These are phyloP conservation scores for Ceratocystis smalleyi DNA, from an alignment of 2,329 filamentous ascomycete species.

Conservation along the genomic window DNA sequence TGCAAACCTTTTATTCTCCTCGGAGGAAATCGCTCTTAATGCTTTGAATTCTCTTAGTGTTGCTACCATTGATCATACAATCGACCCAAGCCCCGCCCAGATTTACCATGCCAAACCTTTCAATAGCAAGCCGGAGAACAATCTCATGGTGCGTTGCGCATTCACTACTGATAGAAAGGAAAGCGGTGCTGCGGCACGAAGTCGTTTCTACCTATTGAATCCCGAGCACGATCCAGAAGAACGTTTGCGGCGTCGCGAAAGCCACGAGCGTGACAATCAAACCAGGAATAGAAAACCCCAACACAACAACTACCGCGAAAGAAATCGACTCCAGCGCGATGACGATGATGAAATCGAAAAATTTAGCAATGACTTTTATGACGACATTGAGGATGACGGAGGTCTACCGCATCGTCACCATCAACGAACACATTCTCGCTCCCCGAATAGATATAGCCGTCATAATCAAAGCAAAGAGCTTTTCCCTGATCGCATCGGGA, in stretches of 20 bases:
- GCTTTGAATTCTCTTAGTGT: slow-evolving; percentile 40
- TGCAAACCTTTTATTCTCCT: slow-evolving; percentile 67
- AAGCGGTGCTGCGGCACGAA: slow-evolving; percentile 60
- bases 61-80: slow-evolving; percentile 38
- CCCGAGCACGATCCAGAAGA: slow-evolving; percentile 77
- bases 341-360: slow-evolving; percentile 36
- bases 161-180: slow-evolving; percentile 65
- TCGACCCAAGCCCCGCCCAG: slow-evolving; percentile 45
- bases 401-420: slow-evolving; percentile 25
- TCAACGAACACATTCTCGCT: slow-evolving; percentile 22
- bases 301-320: slow-evolving; percentile 31
- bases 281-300: slow-evolving; percentile 23
- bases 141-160: slow-evolving; percentile 58
- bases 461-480: slow-evolving; percentile 44
- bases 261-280: slow-evolving; percentile 48
- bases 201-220: slow-evolving; percentile 82
- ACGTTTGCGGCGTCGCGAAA: slow-evolving; percentile 43
- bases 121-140: slow-evolving; percentile 50
- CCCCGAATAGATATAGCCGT: slow-evolving; percentile 10
- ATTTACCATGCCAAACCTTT: slow-evolving; percentile 51
- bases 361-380: slow-evolving; percentile 70
- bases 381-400: slow-evolving; percentile 50
- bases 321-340: slow-evolving; percentile 20
- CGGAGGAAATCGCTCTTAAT: slow-evolving; percentile 35
- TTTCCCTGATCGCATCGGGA: slow-evolving; percentile 34